Evolutionary conservation across 148 eudicot genomes (phyloP), one percentile per base, ranked within the genome.

Genomic region (Rhododendron vialii): DNA sequence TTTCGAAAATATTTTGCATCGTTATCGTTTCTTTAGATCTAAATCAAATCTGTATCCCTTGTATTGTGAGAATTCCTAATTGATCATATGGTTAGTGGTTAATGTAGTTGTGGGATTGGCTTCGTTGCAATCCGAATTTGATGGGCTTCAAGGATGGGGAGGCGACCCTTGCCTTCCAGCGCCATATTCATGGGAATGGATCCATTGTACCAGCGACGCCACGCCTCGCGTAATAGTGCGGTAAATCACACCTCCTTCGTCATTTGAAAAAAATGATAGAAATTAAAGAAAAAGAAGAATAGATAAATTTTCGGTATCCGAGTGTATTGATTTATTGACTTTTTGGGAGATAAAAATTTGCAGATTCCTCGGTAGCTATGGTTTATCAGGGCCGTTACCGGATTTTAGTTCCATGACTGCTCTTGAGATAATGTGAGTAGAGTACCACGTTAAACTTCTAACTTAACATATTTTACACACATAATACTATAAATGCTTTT

Each of bases 151-250:
- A 88, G 85, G 77, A 30, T 91, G 93, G 93, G 76, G 84, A 13
- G 89, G 92, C 17, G 92, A 88, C 83, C 93, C 93, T 0, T 91
- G 93, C 82, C 92, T 91, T 82, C 93, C 93, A 10, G 85, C 89
- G 47, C 84, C 91, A 7, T 91, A 55, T 67, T 57, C 93, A 51
- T 91, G 92, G 92, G 93, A 90, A 38, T 91, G 93, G 93, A 55
- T 91, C 78, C 82, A 81, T 61, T 91, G 93, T 33, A 90, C 55
- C 84, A 78, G 20, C 7, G 88, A 83, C 51, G 76, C 86, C 17
- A 61, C 65, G 36, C 92, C 93, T 41, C 90, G 91, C 20, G 88
- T 91, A 1, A 91, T 90, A 11, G 81, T 91, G 8, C 59, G 90
- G 92, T 91, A 91, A 82, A 8, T 51, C 35, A 8, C 48, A 28